Base-by-base conservation (phyloP, 495 filamentous ascomycete species). In the Podospora tetraspora region DNA sequence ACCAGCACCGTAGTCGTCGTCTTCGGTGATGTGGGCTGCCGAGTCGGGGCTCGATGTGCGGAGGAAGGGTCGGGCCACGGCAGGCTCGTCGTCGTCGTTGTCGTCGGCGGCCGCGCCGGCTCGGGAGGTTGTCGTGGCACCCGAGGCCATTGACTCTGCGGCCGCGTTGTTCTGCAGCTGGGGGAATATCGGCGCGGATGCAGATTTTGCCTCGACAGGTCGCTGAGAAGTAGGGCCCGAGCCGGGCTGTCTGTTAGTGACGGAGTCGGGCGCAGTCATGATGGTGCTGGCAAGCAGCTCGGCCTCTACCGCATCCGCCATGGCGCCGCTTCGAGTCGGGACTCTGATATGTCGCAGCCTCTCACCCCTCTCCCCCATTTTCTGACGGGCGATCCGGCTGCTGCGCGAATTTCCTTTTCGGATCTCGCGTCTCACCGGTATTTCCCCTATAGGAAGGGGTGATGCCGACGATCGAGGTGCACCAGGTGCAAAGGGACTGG, bases 31-130 rank as follows among this genome's bases (percentile, higher is more conserved):
- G 24, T 60, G 80, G 67, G 22, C 74, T 3, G 72, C 61, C n/a
- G 82, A 80, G 64, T 81, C 80, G 22, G 85, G 88, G 75, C 86
- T 90, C 37, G 77, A 82, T 52, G 83, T 88, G 68, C 89, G 80
- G 59, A 86, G 81, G 69, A 92, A 91, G 34, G 88, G 89, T 62
- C 81, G 81, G 5, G 89, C 87, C 30, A 88, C 80, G 21, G 84
- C 82, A 22, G 85, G 85, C 71, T 91, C 87, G 65, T 92, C 89
- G 34, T 89, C 88, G 66, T 88, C 87, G 62, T 86, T 85, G 64
- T 84, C 85, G 62, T 87, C 84, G 29, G 74, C 65, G 68, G 77
- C 67, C 52, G 79, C 71, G 70, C 74, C 75, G 34, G 72, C 68
- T 62, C 75, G 71, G 1, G 73, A 71, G 8, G 68, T 58, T 7